These are phyloP conservation scores for Ustilago hordei DNA, from an alignment of 1,284 basidiomycete species.

Conservation along the genomic window DNA sequence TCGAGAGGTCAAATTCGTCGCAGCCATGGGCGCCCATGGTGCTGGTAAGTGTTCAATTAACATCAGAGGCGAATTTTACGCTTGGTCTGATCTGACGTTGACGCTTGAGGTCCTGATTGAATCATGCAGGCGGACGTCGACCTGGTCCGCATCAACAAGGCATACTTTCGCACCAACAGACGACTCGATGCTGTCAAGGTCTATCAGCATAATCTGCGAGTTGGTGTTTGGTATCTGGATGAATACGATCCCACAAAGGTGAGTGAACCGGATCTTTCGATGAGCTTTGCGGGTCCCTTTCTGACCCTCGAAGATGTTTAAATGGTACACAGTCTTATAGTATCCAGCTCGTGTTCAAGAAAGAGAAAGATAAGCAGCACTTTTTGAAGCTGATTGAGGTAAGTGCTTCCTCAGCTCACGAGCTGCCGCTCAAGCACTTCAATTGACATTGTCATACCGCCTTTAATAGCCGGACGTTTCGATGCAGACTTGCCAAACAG, in stretches of 20 bases:
- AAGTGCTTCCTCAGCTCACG: background rate
- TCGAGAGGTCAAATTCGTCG: background rate
- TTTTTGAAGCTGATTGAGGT: slow-evolving; percentile 40
- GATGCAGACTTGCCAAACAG: background rate
- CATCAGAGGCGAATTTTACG: background rate
- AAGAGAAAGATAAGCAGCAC: slow-evolving; percentile 20
- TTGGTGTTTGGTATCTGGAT: slow-evolving; percentile 32
- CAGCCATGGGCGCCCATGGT: slow-evolving; percentile 15
- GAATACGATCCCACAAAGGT: slow-evolving; percentile 21
- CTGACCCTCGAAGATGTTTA: background rate
- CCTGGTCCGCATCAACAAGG: slow-evolving; percentile 26
- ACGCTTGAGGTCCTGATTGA: background rate
- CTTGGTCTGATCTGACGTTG: background rate
- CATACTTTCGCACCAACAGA: slow-evolving; percentile 19
- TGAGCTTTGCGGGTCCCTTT: background rate
- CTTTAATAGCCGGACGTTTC: slow-evolving; percentile 4
- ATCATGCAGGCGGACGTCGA: slow-evolving; percentile 27
- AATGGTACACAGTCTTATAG: slow-evolving; percentile 16
- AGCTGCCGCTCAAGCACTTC: background rate
- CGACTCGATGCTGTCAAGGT: slow-evolving; percentile 23
- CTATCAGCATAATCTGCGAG: slow-evolving; percentile 13
- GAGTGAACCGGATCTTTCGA: background rate
- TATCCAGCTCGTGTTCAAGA: slow-evolving; percentile 30
- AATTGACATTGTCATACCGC: background rate
- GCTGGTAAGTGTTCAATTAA: slow-evolving; percentile 22